These are phyloP conservation scores for Microbotryum violaceum DNA, from an alignment of 1,284 basidiomycete genomes.

Conservation along the genomic window DNA sequence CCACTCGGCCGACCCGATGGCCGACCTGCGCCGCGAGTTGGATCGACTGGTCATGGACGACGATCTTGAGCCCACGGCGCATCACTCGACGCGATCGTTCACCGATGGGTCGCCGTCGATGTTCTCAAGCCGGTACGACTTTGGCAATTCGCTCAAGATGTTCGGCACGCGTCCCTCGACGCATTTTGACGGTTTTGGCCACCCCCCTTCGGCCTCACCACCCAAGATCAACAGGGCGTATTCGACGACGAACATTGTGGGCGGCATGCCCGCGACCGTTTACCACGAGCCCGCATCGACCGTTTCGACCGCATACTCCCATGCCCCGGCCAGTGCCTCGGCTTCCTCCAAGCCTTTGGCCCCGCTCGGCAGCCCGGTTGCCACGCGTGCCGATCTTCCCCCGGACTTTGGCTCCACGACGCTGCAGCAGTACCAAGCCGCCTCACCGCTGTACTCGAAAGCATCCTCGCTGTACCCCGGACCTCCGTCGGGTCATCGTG, in stretches of 20 bases:
- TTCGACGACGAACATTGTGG: constrained; percentile 5
- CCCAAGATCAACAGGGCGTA: constrained; percentile 3
- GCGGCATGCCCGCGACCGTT: constrained; percentile 22
- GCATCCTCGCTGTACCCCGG: constrained; percentile 5
- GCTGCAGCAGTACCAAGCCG: constrained; percentile 1
- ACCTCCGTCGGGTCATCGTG: constrained; percentile 14
- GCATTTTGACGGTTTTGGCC: too few relatives aligned
- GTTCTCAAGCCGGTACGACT: constrained; percentile 47
- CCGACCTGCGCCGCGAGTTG: constrained; percentile 47
- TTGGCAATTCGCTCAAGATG: constrained; percentile 46
- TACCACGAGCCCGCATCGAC: constrained; percentile 8
- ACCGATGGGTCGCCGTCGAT: constrained; percentile 32
- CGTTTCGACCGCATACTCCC: constrained; percentile 2
- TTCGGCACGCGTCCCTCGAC: not conserved
- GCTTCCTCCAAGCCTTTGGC: not conserved
- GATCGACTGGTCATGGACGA: constrained; percentile 46
- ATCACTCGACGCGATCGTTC: not conserved
- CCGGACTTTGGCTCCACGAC: constrained; percentile 29
- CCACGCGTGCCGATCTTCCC: constrained; percentile 6
- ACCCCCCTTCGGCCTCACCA: not conserved
- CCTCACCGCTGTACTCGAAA: constrained; percentile 9
- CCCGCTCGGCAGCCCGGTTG: not conserved
- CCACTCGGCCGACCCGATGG: constrained; percentile 38
- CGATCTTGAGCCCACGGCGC: constrained; percentile 37
- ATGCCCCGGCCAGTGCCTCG: constrained; percentile 3